Evolutionary conservation across 164 flowering plant species (phyloP), one percentile per base, ranked within the genome.

Genomic region (Umbilicus rupestris): DNA sequence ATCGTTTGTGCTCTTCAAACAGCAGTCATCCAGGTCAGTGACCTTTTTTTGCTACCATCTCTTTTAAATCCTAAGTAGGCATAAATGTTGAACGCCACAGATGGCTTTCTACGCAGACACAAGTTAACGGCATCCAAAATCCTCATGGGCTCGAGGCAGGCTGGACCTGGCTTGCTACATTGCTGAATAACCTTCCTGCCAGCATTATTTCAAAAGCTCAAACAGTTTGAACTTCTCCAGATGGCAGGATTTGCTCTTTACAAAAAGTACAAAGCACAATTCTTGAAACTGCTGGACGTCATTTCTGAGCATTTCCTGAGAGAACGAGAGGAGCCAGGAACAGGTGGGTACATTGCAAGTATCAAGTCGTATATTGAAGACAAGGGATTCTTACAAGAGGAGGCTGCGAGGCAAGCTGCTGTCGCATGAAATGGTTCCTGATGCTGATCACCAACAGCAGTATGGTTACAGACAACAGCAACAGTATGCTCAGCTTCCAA

Each of bases 131-230:
- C 28, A 50, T 79, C 65, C 78, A 65, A 59, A 94, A 94, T 68
- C 30, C 44, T 31, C 96, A 91, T 78, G 97, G 98, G 17, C 74
- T 90, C 4, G 68, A 76, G 66, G 89, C 84, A 77, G 99, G 99
- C 30, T 92, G 97, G 97, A 81, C 88, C 62, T 94, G 99, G 99
- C 79, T 92, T 59, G 96, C 97, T 5, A 83, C 94, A 73, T 80
- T 89, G 66, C 77, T 94, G 71, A 94, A 92, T 72, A 60, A 78
- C 12, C 75, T 90, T 22, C 94, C 97, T 7, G 86, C 90, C 45
- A 84, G 85, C 73, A 58, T 46, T 46, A 16, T 26, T 33, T 24
- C 46, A 6, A 6, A 20, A n/a, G 26, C 65, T 63, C 19, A 73
- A 62, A 66, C 6, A 37, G 28, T 68, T 15, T 45, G 19, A 67